Evolutionary conservation across 2,329 filamentous ascomycete species (phyloP).

Genomic region (Cordyceps fumosorosea): DNA sequence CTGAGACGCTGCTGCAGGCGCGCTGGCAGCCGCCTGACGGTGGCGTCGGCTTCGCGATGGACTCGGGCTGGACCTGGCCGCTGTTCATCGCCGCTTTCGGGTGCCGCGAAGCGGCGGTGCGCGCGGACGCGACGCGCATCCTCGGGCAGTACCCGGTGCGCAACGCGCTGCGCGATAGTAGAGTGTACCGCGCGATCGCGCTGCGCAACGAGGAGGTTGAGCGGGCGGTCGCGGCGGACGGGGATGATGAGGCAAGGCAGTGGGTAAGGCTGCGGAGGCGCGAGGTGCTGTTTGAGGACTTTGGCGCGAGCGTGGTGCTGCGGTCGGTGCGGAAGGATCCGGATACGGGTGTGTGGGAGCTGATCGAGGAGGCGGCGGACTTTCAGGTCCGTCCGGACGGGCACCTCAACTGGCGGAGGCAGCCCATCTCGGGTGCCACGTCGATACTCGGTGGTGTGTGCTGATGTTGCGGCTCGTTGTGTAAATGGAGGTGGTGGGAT

Average conservation of each 20-base stretch:
- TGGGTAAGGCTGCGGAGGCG: conserved; percentile 32
- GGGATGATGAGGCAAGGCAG: conserved; percentile 26
- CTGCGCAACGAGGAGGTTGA: conserved; percentile 32
- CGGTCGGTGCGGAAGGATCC: conserved; percentile 28
- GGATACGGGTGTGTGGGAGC: conserved; percentile 27
- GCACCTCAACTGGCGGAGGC: conserved; percentile 27
- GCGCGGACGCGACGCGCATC: conserved; percentile 34
- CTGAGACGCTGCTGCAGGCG: conserved; percentile 30
- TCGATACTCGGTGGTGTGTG: conserved; percentile 26
- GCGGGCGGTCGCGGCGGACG: conserved; percentile 25
- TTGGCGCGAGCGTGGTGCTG: conserved; percentile 31
- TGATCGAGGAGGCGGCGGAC: conserved; percentile 32
- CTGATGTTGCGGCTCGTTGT: conserved; percentile 4
- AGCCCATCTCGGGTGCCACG: conserved; percentile 29
- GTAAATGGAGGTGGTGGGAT: no score
- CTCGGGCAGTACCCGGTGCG: conserved; percentile 34
- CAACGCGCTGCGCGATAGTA: conserved; percentile 38
- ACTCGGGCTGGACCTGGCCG: conserved; percentile 40
- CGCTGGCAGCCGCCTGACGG: conserved; percentile 17
- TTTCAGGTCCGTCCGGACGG: conserved; percentile 26
- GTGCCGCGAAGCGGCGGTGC: conserved; percentile 32
- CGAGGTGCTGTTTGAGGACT: conserved; percentile 33
- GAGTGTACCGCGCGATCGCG: conserved; percentile 33
- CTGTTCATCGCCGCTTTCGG: conserved; percentile 35
- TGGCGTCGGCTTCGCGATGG: conserved; percentile 38